A percentile compares a stretch with the other conserved stretches of the same genome.
Conservation (phyloP, 257 asterid genomes). For the Scutellaria barbata region DNA sequence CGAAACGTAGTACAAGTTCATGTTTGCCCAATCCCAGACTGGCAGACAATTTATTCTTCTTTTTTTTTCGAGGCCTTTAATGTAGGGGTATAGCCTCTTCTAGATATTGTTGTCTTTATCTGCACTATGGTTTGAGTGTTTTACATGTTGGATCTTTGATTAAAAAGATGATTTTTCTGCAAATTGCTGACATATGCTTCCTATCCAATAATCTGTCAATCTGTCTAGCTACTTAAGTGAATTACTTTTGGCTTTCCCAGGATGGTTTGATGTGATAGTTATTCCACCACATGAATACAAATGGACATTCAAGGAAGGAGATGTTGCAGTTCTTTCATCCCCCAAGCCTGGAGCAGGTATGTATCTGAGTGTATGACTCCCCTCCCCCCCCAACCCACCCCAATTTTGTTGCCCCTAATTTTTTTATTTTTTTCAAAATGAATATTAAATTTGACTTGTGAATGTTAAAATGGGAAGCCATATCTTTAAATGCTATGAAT, state of each 20-base stretch:
- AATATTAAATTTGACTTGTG: conserved; percentile 21
- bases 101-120: conserved; percentile 3
- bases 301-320: conserved; percentile 98
- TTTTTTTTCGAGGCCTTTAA: too few relatives aligned
- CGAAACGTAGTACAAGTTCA: not conserved
- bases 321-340: conserved; percentile 96
- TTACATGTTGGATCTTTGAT: not conserved
- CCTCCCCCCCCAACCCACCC: too few relatives aligned
- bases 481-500: conserved; percentile 25
- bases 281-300: conserved; percentile 71
- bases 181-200: not conserved
- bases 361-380: not conserved
- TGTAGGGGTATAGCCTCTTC: not conserved
- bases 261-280: conserved; percentile 95
- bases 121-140: not conserved
- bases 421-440: not conserved
- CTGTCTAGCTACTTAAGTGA: conserved; percentile 15
- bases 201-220: not conserved
- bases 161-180: not conserved
- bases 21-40: not conserved
- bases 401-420: not conserved
- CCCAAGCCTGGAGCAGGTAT: conserved; percentile 92
- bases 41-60: too few relatives aligned
- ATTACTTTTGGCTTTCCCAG: conserved; percentile 47
- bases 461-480: conserved; percentile 29